These are phyloP conservation scores for Phytophthora citrophthora DNA, from an alignment of 352 stramenopile species.

Conservation along the genomic window DNA sequence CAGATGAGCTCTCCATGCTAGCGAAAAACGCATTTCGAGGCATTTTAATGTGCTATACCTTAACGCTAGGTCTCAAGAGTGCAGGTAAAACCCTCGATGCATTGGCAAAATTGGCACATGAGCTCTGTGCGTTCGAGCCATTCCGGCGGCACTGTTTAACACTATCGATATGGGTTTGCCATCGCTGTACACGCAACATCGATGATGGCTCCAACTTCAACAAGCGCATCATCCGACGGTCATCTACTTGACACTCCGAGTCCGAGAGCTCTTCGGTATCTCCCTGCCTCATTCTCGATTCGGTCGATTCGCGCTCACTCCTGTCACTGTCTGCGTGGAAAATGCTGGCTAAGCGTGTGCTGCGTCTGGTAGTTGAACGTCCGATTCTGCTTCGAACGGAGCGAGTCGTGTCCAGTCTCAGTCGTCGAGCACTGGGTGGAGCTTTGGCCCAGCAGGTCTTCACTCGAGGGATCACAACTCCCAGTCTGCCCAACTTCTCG, in stretches of 20 bases:
- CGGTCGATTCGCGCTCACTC: slow-evolving; percentile 5
- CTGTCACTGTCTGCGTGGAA: background rate
- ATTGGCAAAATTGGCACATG: no score
- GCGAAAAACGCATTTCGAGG: no score
- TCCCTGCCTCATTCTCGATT: slow-evolving; percentile 17
- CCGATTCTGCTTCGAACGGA: slow-evolving; percentile 2
- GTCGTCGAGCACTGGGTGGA: slow-evolving; percentile 9
- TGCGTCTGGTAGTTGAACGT: slow-evolving; percentile 20
- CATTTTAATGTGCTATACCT: no score
- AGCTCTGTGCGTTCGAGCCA: background rate
- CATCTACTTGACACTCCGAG: background rate
- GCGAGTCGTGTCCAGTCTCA: background rate
- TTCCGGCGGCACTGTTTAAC: slow-evolving; percentile 12
- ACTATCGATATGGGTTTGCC: background rate
- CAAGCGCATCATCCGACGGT: slow-evolving; percentile 5
- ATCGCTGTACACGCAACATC: slow-evolving; percentile 21
- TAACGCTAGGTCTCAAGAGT: no score
- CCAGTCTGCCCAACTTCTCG: slow-evolving; percentile 27
- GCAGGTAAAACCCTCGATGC: no score
- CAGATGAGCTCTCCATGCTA: no score
- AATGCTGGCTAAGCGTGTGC: slow-evolving; percentile 24
- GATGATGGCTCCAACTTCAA: slow-evolving; percentile 13
- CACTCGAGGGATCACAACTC: slow-evolving; percentile 21
- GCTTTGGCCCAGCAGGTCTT: slow-evolving; percentile 18
- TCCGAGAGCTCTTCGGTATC: background rate